Evolutionary conservation across 768 basidiomycete genomes (phyloP).

Genomic region (Lanmaoa rubissima): DNA sequence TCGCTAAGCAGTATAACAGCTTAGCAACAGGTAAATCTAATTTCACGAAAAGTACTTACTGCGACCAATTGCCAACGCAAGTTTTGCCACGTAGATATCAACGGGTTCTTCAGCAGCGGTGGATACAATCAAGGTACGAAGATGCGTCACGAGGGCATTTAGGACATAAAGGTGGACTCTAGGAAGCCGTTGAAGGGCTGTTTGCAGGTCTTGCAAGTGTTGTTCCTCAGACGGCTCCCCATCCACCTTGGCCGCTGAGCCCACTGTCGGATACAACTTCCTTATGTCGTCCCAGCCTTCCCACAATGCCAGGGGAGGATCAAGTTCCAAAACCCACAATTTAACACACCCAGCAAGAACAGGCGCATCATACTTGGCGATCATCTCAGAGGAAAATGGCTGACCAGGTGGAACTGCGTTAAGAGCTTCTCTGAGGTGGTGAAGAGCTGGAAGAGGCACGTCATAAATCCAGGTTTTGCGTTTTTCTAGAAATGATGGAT

Average conservation of each 20-base stretch:
- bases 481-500: slow-evolving; percentile 51
- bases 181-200: slow-evolving; percentile 67
- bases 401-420: slow-evolving; percentile 62
- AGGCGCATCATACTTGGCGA: slow-evolving; percentile 78
- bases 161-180: slow-evolving; percentile 79
- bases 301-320: slow-evolving; percentile 81
- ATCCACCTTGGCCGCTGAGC: slow-evolving; percentile 52
- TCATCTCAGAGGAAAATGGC: slow-evolving; percentile 50
- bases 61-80: slow-evolving; percentile 84
- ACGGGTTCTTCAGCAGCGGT: slow-evolving; percentile 70
- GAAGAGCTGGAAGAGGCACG: slow-evolving; percentile 77
- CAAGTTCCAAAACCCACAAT: slow-evolving; percentile 88
- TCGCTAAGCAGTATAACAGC: slow-evolving; percentile 42
- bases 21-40: not conserved
- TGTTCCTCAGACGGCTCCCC: slow-evolving; percentile 54
- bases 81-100: slow-evolving; percentile 82
- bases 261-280: slow-evolving; percentile 79
- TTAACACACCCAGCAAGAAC: slow-evolving; percentile 84
- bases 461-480: slow-evolving; percentile 96
- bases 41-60: slow-evolving; percentile 47
- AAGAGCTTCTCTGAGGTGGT: slow-evolving; percentile 81
- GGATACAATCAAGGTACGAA: slow-evolving; percentile 64
- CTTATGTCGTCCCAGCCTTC: slow-evolving; percentile 93
- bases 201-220: slow-evolving; percentile 58
- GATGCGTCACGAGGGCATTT: slow-evolving; percentile 73